Evolutionary conservation across 345 rosid species (phyloP).

Genomic region (Ceriops tagal): DNA sequence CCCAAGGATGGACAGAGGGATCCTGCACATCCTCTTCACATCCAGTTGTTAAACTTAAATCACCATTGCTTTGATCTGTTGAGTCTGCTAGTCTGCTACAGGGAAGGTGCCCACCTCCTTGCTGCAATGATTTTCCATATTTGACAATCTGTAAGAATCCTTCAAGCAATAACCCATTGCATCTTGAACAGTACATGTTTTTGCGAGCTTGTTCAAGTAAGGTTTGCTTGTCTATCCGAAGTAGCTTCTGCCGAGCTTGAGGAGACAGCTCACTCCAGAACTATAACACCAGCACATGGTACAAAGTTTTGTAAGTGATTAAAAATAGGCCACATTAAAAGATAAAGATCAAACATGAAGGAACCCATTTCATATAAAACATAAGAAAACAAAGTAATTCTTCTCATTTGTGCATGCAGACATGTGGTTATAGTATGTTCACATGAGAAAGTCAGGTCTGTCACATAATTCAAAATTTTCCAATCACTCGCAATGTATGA

Average conservation of each 20-base stretch:
- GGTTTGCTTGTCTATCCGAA: conserved; percentile 79
- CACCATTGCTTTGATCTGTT: conserved; percentile 40
- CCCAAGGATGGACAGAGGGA: conserved; percentile 90
- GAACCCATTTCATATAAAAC: neutral
- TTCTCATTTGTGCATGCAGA: neutral
- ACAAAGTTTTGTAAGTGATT: conserved; percentile 14
- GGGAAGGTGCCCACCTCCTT: conserved; percentile 38
- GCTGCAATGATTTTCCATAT: conserved; percentile 70
- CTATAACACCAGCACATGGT: conserved; percentile 34
- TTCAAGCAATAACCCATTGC: conserved; percentile 86
- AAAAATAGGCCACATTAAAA: conserved; percentile 2
- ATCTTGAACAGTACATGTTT: conserved; percentile 94
- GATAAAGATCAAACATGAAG: neutral
- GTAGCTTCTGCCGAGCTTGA: conserved; percentile 63
- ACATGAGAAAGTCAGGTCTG: neutral
- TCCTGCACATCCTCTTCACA: conserved; percentile 60
- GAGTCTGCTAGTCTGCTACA: conserved; percentile 35
- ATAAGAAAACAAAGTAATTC: neutral
- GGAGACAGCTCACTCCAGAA: conserved; percentile 76
- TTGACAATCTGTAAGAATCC: conserved; percentile 78
- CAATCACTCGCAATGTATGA: neutral
- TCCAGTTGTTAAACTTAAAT: conserved; percentile 32
- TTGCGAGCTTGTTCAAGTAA: conserved; percentile 94
- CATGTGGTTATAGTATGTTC: neutral
- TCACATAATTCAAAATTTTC: neutral